Base-by-base conservation (phyloP, 495 filamentous ascomycete genomes). In the Daldinia loculata region DNA sequence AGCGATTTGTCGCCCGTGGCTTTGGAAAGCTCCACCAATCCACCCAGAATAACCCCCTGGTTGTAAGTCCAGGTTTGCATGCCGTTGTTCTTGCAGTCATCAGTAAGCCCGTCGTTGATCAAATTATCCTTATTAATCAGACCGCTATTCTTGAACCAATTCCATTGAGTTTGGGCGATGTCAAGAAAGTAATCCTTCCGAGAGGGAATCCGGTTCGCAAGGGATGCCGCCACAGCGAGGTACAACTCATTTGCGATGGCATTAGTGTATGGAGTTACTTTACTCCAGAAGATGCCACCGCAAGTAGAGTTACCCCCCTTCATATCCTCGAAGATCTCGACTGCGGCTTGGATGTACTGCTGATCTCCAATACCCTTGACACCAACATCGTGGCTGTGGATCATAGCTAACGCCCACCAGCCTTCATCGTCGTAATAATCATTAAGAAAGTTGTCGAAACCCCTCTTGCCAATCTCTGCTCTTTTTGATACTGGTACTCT, bases 191-290 rank as follows among this genome's bases (percentile, higher is more conserved):
- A 80, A 6, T 77, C 64, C 69, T 85, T 87, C 32, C 64, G 67
- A 17, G 69, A 72, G 24, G 79, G 63, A 0, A 88, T 82, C 12
- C 91, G 87, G 75, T 91, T 92, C 30, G 90, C 90, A n/a, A 94
- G 86, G 69, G 89, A 86, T 9, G 92, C 89, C 4, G 89, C 91
- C 2, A 91, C 85, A 19, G 80, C 83, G 24, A 94, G 82, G 75
- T 89, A 93, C 7, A 93, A 84, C 75, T 93, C 91, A 77, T 93
- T 94, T 57, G 88, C 87, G 68, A 94, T 92, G 12, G 92, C 89
- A 70, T 89, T 91, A 39, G 88, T 87, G 70, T 90, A 89, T 0
- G 76, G 75, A 27, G 83, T 80, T 0, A 81, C 79, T 66, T 90
- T 89, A 74, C 86, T 87, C 90, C 91, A 93, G 82, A 83, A 91